These are phyloP conservation scores for Hordeum marinum DNA, from an alignment of 176 grass and related monocot species.

Conservation along the genomic window DNA sequence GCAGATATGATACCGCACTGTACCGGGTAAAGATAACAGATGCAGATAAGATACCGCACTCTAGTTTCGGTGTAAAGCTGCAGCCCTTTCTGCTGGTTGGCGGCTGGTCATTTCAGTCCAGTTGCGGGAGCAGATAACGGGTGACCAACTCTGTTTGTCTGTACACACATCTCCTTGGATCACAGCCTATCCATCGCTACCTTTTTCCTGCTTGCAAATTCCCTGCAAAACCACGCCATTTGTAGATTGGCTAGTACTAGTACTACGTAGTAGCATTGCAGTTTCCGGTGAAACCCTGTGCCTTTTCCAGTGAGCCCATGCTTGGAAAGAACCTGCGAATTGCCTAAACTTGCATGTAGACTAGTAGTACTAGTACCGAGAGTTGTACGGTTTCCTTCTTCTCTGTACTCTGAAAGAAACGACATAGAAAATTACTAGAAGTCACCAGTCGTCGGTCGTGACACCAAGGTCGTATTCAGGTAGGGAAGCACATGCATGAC, in stretches of 20 bases:
- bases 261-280: not conserved
- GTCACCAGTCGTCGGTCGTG: not conserved
- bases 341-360: not conserved
- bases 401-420: not conserved
- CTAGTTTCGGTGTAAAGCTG: not conserved
- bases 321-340: not conserved
- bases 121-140: not conserved
- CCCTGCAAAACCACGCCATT: not conserved
- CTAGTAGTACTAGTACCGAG: not conserved
- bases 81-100: not conserved
- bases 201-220: not conserved
- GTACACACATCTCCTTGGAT: not conserved
- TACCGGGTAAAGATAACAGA: not conserved
- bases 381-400: slow-evolving; percentile 4
- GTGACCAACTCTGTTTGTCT: not conserved
- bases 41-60: not conserved
- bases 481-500: not conserved
- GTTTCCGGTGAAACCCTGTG: not conserved
- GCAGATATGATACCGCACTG: not conserved
- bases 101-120: not conserved
- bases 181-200: too few relatives aligned
- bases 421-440: not conserved
- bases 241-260: not conserved
- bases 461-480: not conserved
- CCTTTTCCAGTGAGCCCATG: not conserved